Evolutionary conservation across 2,329 filamentous ascomycete genomes (phyloP).

Genomic region (Fusarium algeriense): DNA sequence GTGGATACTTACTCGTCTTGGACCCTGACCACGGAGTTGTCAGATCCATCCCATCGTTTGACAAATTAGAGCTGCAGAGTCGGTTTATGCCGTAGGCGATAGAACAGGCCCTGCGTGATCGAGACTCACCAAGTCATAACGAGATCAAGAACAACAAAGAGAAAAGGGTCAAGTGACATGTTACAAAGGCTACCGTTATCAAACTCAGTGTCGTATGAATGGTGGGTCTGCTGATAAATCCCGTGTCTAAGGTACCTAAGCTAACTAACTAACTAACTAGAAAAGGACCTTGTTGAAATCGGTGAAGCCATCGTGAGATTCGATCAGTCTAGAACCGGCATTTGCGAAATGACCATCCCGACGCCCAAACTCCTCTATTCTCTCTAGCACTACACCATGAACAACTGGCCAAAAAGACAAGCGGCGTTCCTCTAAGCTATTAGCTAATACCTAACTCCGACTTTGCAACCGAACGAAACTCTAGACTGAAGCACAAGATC

Average conservation of each 20-base stretch:
- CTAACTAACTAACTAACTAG: not conserved
- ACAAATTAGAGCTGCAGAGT: constrained; percentile 30
- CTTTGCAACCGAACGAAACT: constrained; percentile 20
- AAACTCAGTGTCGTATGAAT: constrained; percentile 7
- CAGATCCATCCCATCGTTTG: not conserved
- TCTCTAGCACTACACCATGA: constrained; percentile 29
- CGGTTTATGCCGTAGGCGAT: constrained; percentile 6
- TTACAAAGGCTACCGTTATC: constrained; percentile 3
- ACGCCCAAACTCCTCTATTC: constrained; percentile 22
- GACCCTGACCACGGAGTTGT: constrained; percentile 4
- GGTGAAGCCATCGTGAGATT: constrained; percentile 41
- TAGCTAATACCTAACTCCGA: constrained; percentile 29
- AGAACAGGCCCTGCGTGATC: not conserved
- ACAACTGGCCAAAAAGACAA: constrained; percentile 30
- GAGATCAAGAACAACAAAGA: not conserved
- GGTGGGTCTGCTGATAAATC: constrained; percentile 32
- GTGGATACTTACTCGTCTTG: constrained; percentile 16
- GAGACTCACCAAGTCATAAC: constrained; percentile 1
- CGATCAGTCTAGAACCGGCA: constrained; percentile 34
- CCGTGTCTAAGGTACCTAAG: not conserved
- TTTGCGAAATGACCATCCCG: constrained; percentile 14
- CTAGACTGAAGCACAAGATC: constrained; percentile 26
- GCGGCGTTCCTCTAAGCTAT: constrained; percentile 16
- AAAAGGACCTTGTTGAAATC: constrained; percentile 10
- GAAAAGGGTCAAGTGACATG: constrained; percentile 5